Evolutionary conservation across 306 rosid species (phyloP), one percentile per base, ranked within the genome.

Genomic region (Medicago ruthenica): DNA sequence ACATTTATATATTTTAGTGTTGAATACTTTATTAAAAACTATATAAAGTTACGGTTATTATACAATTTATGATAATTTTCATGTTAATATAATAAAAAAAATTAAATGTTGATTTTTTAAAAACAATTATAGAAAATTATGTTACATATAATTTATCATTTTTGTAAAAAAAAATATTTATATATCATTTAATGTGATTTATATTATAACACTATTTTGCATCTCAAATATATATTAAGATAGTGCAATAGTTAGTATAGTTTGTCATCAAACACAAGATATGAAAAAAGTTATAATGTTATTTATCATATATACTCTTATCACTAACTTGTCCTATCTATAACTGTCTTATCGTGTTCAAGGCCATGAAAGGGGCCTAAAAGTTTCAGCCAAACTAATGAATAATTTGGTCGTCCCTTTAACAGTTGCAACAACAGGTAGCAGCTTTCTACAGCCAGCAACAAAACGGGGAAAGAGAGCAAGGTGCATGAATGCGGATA

Each of bases 381-480:
- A 78, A 42, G 69, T 67, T 72, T 39, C 53, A 12, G 74, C 61
- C 60, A 78, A 16, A 36, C 59, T 59, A 70, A 57, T 47, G 48
- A n/a, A 69, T 40, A 9, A 70, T 55, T 79, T 50, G 70, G 55
- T 76, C 80, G 60, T 82, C 37, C 6, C 65, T 50, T 65, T 27
- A 66, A 71, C 96, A 96, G 99, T 85, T 96, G 86, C 93, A 92
- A 81, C 96, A 86, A 72, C 99, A 87, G 88, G 82, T 96, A 66
- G 75, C 71, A 57, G 76, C 89, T 13, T 44, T 74, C 60, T 87
- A 81, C 42, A 73, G 80, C 80, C 87, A 78, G 65, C 92, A 88
- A 70, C 93, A 89, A 79, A 91, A 89, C 18, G 93, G 92, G 47
- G 89, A 82, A 81, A 85, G 85, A 80, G 91, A 88, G 73, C 90